Base-by-base conservation (phyloP, 192 early-diverging fungal genomes). In the Spizellomyces sp. region DNA sequence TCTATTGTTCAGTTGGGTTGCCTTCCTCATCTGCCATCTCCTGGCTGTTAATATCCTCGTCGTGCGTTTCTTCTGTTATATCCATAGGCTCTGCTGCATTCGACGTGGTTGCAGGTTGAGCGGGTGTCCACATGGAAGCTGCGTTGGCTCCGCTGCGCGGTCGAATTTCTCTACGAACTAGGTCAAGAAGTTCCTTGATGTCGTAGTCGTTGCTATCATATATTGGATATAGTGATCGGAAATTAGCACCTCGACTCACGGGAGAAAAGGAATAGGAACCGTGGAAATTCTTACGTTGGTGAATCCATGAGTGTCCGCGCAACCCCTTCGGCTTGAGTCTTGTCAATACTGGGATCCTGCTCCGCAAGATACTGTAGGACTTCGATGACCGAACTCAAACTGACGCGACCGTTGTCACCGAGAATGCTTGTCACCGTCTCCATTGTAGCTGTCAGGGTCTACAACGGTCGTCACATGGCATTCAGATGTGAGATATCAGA, bases 361-460 rank as follows among this genome's bases (percentile, higher is more conserved):
- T 74, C 73, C 19, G 68, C 62, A 27, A 80, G 76, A 56, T 66
- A 80, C 61, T 69, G 71, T 22, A 80, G 41, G 45, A 77, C 54
- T 45, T 77, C 72, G 42, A 67, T 59, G 12, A 80, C 42, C 5
- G 72, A 67, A 5, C 19, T 66, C 15, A 61, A 58, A 12, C 68
- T 71, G 14, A 78, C 43, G 9, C 47, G 58, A 17, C 76, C 79
- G 60, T 78, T 81, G 70, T 78, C 73, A 46, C 69, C 66, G 5
- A 81, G 48, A 10, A 81, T 63, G 8, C 68, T 61, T 4, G 36
- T 12, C 8, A 79, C 71, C 6, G 58, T 60, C 64, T 79, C 74
- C 15, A 79, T 48, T 12, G 80, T 81, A 15, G 77, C 80, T 48
- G 60, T n/a, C 9, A 81, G 66, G 8, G 68, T 81, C 79, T 81